Evolutionary conservation across 2,329 filamentous ascomycete species (phyloP), one percentile per base, ranked within the genome.

Genomic region (Trichoderma endophyticum): DNA sequence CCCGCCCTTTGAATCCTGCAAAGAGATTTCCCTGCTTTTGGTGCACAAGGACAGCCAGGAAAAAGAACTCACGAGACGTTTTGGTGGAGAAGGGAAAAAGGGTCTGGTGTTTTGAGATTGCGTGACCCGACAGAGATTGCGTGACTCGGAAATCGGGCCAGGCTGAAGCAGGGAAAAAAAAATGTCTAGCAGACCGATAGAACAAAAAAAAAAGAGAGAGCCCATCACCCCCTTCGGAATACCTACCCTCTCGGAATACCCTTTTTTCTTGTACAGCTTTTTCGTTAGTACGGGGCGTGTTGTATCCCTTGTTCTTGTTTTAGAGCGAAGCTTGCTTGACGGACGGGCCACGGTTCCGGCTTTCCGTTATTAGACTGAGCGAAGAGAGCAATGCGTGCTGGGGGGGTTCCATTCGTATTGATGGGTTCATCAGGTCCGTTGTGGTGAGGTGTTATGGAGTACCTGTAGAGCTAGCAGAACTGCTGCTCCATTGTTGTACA

Each of bases 51-150:
- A 15, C 24, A 1, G 30, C 30, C 30, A 32, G 30, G 15, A 14
- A 30, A 28, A 32, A 59, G 5, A 28, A 18, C 66, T 69, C 57
- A 61, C 39, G 66, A 54, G 66, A 69, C 36, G 56, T 54, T 36
- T 62, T 43, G 39, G 66, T 69, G 66, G 66, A 57, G 66, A 54
- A 43, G 28, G 18, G 39, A 43, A 15, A 18, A 43, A 63, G 60
- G 60, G 60, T 34, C 57, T 43, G 18, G 63, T 68, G 54, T 56
- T 68, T 30, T 30, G 36, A 39, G 66, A 69, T 69, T 69, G 66
- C 66, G 66, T 69, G 66, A 69, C 66, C 54, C 39, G 66, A 61
- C 57, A 62, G 57, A 68, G 65, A 68, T 68, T 68, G 65, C 65
- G 65, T 48, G 65, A 68, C 54, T 68, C 65, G 65, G 54, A 18